These are phyloP conservation scores for Coffea humblotiana DNA, from an alignment of 305 asterid genomes.

Conservation along the genomic window DNA sequence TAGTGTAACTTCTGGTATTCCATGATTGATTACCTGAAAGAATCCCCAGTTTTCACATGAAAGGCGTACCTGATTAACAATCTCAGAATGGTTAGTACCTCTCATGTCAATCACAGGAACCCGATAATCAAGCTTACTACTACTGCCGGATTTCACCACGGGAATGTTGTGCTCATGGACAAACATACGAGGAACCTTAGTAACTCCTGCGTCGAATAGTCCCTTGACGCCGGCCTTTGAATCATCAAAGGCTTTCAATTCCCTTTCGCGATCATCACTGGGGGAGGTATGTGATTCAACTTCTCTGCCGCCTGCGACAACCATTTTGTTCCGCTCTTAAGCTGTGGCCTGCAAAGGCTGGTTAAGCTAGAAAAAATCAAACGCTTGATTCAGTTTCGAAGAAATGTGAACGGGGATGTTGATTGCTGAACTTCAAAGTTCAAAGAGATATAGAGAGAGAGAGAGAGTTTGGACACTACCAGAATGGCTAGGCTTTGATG, in stretches of 20 bases:
- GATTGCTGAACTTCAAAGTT: background rate
- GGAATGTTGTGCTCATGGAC: background rate
- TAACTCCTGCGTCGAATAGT: slow-evolving; percentile 18
- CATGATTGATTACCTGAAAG: slow-evolving; percentile 24
- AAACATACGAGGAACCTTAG: slow-evolving; percentile 16
- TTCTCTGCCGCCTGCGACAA: background rate
- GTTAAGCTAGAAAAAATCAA: background rate
- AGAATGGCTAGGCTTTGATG: no score
- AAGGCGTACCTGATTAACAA: slow-evolving; percentile 5
- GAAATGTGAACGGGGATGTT: background rate
- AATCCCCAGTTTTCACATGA: slow-evolving; percentile 19
- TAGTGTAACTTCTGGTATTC: background rate
- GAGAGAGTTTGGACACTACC: no score
- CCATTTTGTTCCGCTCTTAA: background rate
- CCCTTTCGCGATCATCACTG: background rate
- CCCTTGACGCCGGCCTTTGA: slow-evolving; percentile 26
- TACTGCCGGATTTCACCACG: background rate
- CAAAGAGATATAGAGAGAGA: no score
- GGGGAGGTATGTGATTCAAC: background rate
- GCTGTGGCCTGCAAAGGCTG: background rate
- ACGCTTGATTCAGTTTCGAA: background rate
- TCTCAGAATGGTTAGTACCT: background rate
- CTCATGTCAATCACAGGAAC: slow-evolving; percentile 21
- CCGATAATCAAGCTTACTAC: background rate
- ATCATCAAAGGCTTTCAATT: slow-evolving; percentile 20